Conservation (phyloP, 2,329 filamentous ascomycete species). For the Ophiostoma sp. region DNA sequence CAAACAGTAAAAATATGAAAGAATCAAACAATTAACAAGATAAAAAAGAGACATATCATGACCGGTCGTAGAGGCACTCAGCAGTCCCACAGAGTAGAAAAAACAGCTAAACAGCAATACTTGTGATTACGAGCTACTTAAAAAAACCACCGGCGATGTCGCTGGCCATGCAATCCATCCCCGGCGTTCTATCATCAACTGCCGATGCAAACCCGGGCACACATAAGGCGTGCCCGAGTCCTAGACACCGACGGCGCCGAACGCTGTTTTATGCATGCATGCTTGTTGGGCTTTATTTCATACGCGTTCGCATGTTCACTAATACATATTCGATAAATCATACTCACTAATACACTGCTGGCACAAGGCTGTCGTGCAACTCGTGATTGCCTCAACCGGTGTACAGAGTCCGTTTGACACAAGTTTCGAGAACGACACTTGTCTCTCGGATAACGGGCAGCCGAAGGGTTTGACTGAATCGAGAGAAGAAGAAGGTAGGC, state of each 20-base stretch:
- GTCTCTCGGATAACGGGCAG: no score
- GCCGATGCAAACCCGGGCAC: constrained; percentile 4
- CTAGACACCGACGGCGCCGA: background rate
- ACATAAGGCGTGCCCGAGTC: background rate
- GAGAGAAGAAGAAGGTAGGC: no score
- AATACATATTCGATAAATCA: no score
- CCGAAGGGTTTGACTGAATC: no score
- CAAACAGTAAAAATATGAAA: no score
- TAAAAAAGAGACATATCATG: no score
- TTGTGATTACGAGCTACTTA: background rate
- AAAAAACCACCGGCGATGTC: background rate
- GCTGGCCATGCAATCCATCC: background rate
- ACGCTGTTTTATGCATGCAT: background rate
- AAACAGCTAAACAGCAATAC: background rate
- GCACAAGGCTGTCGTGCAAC: constrained; percentile 7
- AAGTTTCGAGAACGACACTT: no score
- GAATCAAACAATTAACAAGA: no score
- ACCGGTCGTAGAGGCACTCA: no score
- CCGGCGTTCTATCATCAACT: background rate
- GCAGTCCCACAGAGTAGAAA: background rate
- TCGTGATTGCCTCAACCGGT: background rate
- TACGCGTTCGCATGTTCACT: background rate
- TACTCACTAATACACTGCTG: background rate
- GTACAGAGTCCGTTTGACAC: background rate
- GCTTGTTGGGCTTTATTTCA: background rate